phyloP scores from a whole-genome alignment of 208 protist genomes.

The Trypanosoma conorhini region DNA sequence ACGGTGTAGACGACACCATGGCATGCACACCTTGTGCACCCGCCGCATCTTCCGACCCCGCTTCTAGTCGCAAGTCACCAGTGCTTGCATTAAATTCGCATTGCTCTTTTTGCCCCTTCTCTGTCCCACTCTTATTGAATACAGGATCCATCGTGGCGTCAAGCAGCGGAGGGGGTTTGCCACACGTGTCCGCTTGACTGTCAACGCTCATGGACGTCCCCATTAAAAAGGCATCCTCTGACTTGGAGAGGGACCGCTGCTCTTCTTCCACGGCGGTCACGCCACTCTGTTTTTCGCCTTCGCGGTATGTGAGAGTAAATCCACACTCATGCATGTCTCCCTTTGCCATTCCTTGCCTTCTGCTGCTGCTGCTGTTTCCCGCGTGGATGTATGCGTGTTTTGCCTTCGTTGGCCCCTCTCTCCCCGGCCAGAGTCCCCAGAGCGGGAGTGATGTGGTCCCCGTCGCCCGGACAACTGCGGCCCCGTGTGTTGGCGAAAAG shows the following conservation, averaged over 20 bases:
- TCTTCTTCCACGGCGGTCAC: background rate
- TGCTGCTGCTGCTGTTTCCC: background rate
- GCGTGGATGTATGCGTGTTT: no score
- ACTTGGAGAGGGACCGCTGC: background rate
- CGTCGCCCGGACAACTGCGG: background rate
- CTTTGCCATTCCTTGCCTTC: background rate
- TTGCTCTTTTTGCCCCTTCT: background rate
- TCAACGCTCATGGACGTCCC: background rate
- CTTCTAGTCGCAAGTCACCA: background rate
- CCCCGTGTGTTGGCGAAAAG: no score
- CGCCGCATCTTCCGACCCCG: background rate
- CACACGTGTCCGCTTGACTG: background rate
- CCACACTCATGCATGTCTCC: background rate
- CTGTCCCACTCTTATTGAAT: background rate
- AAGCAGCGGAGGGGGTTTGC: background rate
- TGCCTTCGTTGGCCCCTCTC: no score
- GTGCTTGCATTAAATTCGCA: background rate
- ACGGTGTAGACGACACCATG: background rate
- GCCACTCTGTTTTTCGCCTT: background rate
- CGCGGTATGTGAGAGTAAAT: background rate
- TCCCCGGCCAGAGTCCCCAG: no score
- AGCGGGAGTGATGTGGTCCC: no score
- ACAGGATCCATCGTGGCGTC: background rate
- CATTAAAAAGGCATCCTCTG: background rate
- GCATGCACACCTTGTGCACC: background rate